Base-by-base conservation (phyloP, 176 grass and related monocot species). In the Phoenix dactylifera region DNA sequence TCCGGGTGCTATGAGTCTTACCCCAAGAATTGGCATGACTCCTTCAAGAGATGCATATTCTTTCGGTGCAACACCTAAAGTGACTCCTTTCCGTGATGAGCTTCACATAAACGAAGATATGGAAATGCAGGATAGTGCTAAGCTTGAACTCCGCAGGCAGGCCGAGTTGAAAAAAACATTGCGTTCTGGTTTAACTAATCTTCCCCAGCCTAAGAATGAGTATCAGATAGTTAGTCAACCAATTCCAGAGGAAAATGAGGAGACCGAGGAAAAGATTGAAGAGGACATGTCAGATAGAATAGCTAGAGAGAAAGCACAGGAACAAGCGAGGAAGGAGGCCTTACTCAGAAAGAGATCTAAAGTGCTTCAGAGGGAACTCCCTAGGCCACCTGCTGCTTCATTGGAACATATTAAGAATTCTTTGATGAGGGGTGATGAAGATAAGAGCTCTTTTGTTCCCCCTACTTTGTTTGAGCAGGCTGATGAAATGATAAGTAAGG, bases 271-370 rank as follows among this genome's bases (percentile, higher is more conserved):
- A 65, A 87, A 72, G 54, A 82, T 87, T 51, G 91, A 96, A 72
- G 86, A 87, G 56, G 91, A 96, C 49, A 96, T 96, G 83, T 84
- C 83, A 51, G 83, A 87, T 51, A 87, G 50, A 69, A 62, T 82
- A 63, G 86, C 83, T 54, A 80, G 86, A 73, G 74, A 87, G 60
- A 85, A 72, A 76, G 86, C 80, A 62, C 77, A 96, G 29, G 86
- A 86, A 74, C 81, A 84, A 64, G 74, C 71, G 50, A 84, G 80
- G 76, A 72, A 79, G 39, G 83, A 96, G 15, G 86, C 75, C 15
- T 79, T 96, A 55, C 83, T 88, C 24, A 90, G 87, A 54, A 96
- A 90, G 76, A 90, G 86, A 64, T 96, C 83, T 29, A 90, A 90
- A 81, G 92, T 96, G 35, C 82, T 96, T 58, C 92, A 96, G 69